A percentile compares a stretch with the other conserved stretches of the same genome.
These are phyloP conservation scores for Beauveria scarabaeidicola DNA, from an alignment of 2,329 filamentous ascomycete genomes.

Conservation along the genomic window DNA sequence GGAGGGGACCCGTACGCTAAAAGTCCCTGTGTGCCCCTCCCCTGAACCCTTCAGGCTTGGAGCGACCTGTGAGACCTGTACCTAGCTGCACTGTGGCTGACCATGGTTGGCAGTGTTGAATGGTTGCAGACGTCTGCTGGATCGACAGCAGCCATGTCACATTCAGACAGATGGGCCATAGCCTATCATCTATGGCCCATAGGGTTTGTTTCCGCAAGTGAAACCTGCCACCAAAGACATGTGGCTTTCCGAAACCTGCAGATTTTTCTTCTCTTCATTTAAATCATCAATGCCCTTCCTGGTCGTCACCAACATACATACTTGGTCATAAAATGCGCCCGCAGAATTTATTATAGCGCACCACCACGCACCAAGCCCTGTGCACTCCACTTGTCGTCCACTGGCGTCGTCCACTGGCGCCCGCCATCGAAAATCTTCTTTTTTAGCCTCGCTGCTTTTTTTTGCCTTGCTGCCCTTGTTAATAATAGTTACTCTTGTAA, in stretches of 20 bases:
- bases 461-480: too few species aligned
- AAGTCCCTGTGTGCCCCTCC: too few species aligned
- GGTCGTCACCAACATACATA: not conserved
- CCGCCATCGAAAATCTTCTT: not conserved
- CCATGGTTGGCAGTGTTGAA: too few species aligned
- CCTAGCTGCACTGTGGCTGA: too few species aligned
- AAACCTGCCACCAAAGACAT: not conserved
- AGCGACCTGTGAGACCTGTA: too few species aligned
- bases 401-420: not conserved
- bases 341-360: not conserved
- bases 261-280: not conserved
- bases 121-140: not conserved
- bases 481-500: not conserved
- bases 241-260: not conserved
- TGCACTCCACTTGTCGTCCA: not conserved
- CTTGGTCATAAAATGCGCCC: not conserved
- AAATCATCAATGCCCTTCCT: not conserved
- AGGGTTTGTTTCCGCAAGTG: not conserved
- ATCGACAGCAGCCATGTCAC: not conserved
- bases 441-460: not conserved
- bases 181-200: too few species aligned
- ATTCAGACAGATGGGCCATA: not conserved
- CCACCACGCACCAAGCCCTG: not conserved
- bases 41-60: too few species aligned
- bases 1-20: not conserved